These are phyloP conservation scores for Penicillium pancosmium DNA, from an alignment of 495 filamentous ascomycete genomes.

Conservation along the genomic window DNA sequence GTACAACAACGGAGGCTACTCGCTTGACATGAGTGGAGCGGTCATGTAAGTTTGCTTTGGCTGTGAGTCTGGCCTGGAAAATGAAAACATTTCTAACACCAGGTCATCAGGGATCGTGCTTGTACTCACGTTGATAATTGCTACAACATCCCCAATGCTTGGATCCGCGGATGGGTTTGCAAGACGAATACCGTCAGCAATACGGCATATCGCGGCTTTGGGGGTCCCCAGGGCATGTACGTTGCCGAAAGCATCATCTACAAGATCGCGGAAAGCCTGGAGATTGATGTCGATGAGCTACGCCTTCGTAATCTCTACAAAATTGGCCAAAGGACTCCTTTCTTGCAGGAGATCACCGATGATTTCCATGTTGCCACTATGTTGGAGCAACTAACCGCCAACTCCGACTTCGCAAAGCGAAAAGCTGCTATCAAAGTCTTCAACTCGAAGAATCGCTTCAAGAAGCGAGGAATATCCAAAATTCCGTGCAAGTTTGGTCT, in stretches of 20 bases:
- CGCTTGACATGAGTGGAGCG: slow-evolving; percentile 2
- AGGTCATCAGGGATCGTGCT: not conserved
- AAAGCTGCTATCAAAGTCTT: not conserved
- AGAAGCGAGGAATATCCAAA: not conserved
- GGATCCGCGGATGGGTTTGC: not conserved
- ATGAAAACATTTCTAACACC: not conserved
- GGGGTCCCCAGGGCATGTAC: not conserved
- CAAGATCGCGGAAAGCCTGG: not conserved
- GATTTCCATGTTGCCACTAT: slow-evolving; percentile 1
- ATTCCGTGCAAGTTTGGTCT: slow-evolving; percentile 2
- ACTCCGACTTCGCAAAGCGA: not conserved
- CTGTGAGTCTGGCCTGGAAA: not conserved
- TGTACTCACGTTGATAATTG: not conserved
- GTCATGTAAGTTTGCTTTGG: not conserved
- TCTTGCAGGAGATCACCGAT: not conserved
- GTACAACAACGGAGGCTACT: slow-evolving; percentile 1
- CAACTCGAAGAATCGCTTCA: slow-evolving; percentile 1
- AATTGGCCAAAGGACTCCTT: not conserved
- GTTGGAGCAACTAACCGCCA: not conserved
- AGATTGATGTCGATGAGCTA: slow-evolving; percentile 1
- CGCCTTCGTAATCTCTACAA: slow-evolving; percentile 1
- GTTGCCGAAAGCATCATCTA: not conserved
- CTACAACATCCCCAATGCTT: not conserved
- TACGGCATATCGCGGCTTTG: not conserved
- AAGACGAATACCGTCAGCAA: slow-evolving; percentile 2